Evolutionary conservation across 2,329 filamentous ascomycete genomes (phyloP), one percentile per base, ranked within the genome.

Genomic region (Cladorrhinum sp.): DNA sequence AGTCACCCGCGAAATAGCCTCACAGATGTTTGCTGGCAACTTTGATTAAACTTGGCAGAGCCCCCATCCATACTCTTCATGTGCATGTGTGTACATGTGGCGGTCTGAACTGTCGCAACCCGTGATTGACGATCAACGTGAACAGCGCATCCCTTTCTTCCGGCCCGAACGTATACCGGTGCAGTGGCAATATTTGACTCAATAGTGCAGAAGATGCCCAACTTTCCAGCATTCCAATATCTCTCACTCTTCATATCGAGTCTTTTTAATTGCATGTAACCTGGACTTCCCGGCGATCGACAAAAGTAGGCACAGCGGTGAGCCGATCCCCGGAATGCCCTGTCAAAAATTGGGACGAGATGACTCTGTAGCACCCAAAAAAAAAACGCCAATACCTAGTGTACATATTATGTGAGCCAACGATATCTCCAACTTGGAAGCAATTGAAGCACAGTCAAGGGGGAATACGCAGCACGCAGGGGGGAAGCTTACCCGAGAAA

Each of bases 301-400:
- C 54, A 49, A 12, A 36, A 36, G 12, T 5, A 23, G 42, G 39
- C 23, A 23, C 54, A 28, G 23, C 36, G 21, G 23, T 26, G 39
- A 28, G 36, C 54, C 54, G 54, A 57, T 57, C n/a, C 36, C 54
- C 33, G 54, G 54, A 57, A 57, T 57, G 54, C 49, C 14, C 36
- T 28, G 54, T 48, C 36, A 57, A 57, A n/a, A 26, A 49, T 14
- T 46, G 12, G 18, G 24, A 57, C 54, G 54, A 57, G 54, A 57
- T 57, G 54, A 57, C 49, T 57, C 33, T 49, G 54, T 57, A 49
- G 14, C 26, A 57, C 54, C 53, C n/a, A n/a, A n/a, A n/a, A n/a
- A n/a, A 30, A 30, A 30, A 4, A 30, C 26, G 26, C n/a, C n/a
- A n/a, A n/a, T 30, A 30, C 33, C 20, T 18, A 36, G n/a, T 39